phyloP scores from a whole-genome alignment of 2,329 filamentous ascomycete genomes.

The Talaromyces sp. region DNA sequence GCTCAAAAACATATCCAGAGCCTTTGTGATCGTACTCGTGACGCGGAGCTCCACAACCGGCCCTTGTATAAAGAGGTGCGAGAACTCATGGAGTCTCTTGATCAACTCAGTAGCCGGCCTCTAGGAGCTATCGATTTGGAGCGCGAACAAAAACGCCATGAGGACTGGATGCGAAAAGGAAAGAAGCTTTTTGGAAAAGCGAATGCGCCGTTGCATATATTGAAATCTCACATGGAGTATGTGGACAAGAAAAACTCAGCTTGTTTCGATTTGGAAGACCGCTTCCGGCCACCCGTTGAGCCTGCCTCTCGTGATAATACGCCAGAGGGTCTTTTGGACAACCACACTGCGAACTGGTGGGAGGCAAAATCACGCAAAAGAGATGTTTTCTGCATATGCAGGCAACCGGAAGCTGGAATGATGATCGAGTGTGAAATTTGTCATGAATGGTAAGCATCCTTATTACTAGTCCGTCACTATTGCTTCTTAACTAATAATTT shows the following conservation, averaged over 20 bases:
- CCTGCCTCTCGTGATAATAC: constrained; percentile 79
- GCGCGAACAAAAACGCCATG: constrained; percentile 87
- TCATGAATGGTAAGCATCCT: constrained; percentile 75
- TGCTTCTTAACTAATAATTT: not conserved
- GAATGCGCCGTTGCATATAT: constrained; percentile 91
- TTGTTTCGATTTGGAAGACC: constrained; percentile 88
- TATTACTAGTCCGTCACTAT: not conserved
- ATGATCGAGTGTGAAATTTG: constrained; percentile 99
- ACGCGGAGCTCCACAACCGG: constrained; percentile 68
- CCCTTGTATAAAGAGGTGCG: constrained; percentile 87
- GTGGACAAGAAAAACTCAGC: constrained; percentile 82
- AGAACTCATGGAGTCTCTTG: constrained; percentile 78
- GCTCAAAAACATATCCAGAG: constrained; percentile 83
- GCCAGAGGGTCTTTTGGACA: constrained; percentile 52
- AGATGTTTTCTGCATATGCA: constrained; percentile 96
- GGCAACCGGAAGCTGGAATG: constrained; percentile 88
- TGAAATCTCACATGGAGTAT: constrained; percentile 90
- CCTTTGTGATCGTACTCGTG: constrained; percentile 70
- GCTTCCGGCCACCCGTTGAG: constrained; percentile 82
- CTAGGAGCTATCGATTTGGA: constrained; percentile 87
- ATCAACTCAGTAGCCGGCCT: constrained; percentile 88
- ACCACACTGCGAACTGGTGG: constrained; percentile 24
- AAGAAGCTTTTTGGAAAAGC: constrained; percentile 98
- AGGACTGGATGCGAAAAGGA: constrained; percentile 98
- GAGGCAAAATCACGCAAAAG: constrained; percentile 51